phyloP scores from a whole-genome alignment of 192 early-diverging fungal genomes.

The Chytriomyces sp. region DNA sequence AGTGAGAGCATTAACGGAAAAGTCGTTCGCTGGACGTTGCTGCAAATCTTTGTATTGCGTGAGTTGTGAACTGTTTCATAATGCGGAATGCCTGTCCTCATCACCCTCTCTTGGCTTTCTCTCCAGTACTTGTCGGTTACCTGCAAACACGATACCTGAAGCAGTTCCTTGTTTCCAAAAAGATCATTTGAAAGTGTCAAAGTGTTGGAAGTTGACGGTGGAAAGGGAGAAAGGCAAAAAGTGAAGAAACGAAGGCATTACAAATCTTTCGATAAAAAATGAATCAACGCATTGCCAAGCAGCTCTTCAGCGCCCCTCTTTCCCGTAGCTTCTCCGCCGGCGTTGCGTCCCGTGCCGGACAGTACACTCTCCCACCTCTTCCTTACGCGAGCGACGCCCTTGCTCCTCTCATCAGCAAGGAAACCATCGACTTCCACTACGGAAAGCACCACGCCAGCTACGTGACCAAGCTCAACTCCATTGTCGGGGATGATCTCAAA shows the following conservation, averaged over 20 bases:
- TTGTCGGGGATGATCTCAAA: conserved; percentile 14
- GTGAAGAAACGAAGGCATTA: background rate
- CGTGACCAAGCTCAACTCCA: conserved; percentile 79
- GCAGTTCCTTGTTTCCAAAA: conserved; percentile 89
- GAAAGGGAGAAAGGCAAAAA: background rate
- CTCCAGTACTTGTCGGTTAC: conserved; percentile 35
- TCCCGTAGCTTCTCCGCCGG: background rate
- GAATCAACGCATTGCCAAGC: background rate
- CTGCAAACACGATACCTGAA: conserved; percentile 91
- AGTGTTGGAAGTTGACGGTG: conserved; percentile 1
- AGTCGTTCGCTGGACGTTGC: conserved; percentile 85
- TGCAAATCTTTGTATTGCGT: conserved; percentile 82
- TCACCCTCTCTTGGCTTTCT: background rate
- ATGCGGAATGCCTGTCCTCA: background rate
- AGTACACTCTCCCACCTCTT: conserved; percentile 15
- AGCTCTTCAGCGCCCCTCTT: background rate
- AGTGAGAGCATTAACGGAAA: conserved; percentile 84
- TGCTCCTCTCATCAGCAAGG: conserved; percentile 48
- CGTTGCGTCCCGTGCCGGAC: background rate
- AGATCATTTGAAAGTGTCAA: conserved; percentile 61
- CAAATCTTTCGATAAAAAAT: background rate
- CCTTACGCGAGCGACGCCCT: conserved; percentile 27
- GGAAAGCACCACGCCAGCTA: conserved; percentile 95
- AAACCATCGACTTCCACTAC: conserved; percentile 96
- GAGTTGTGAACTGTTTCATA: conserved; percentile 12